These are phyloP conservation scores for Nitzschia inconspicua DNA, from an alignment of 108 stramenopile genomes.

Conservation along the genomic window DNA sequence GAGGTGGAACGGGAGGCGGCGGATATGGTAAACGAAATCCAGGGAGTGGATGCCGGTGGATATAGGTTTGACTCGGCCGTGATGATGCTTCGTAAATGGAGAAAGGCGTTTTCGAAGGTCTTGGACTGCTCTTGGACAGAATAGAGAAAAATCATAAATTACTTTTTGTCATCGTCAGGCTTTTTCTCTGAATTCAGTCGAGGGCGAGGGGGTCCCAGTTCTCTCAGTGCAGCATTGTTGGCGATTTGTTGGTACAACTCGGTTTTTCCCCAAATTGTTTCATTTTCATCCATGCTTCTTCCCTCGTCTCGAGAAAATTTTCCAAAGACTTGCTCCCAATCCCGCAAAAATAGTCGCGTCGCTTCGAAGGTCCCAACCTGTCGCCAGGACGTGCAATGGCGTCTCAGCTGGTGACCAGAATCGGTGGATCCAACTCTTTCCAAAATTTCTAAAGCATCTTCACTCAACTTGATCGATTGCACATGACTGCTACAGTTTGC, in stretches of 20 bases:
- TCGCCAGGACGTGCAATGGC: constrained; percentile 65
- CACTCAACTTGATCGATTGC: constrained; percentile 44
- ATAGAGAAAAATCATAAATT: too few relatives aligned
- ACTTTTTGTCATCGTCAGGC: too few relatives aligned
- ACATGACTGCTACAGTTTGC: constrained; percentile 8
- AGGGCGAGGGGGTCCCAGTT: constrained; percentile 32
- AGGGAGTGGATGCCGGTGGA: constrained; percentile 15
- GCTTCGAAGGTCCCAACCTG: constrained; percentile 68
- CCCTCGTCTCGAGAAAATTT: not conserved
- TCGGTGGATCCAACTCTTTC: constrained; percentile 2
- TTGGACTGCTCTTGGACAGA: too few relatives aligned
- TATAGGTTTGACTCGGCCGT: too few relatives aligned
- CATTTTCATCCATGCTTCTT: not conserved
- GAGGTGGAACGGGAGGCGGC: not conserved
- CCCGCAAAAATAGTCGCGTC: constrained; percentile 47
- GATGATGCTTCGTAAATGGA: too few relatives aligned
- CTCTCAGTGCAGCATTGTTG: constrained; percentile 32
- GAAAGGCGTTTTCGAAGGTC: too few relatives aligned
- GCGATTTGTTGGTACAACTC: constrained; percentile 28
- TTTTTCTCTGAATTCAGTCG: too few relatives aligned
- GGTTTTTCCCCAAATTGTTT: constrained; percentile 7
- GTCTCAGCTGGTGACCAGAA: constrained; percentile 45
- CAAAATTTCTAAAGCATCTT: constrained; percentile 28
- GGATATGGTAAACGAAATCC: constrained; percentile 7
- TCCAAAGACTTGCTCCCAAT: constrained; percentile 20